phyloP scores from a whole-genome alignment of 2,329 filamentous ascomycete genomes.

The Verticillium nonalfalfae region DNA sequence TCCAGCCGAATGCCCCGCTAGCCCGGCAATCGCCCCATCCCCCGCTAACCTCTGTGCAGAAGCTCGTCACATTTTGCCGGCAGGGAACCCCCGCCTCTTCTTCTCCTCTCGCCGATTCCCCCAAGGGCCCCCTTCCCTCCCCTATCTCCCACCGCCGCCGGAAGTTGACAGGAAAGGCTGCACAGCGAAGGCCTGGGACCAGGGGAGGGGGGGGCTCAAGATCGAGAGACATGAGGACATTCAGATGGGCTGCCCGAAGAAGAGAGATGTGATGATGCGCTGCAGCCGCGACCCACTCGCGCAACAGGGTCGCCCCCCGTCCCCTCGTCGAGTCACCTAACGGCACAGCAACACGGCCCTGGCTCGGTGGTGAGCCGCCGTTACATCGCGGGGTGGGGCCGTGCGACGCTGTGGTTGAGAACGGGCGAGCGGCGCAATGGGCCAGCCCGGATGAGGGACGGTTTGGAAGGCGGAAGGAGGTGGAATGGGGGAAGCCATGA shows the following conservation, averaged over 20 bases:
- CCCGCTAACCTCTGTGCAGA: not conserved
- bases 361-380: not conserved
- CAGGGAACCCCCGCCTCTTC: too few species aligned
- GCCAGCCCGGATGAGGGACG: not conserved
- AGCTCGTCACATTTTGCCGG: not conserved
- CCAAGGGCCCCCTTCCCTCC: too few species aligned
- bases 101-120: not conserved
- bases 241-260: not conserved
- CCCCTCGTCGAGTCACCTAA: not conserved
- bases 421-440: not conserved
- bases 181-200: too few species aligned
- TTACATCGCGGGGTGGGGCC: not conserved
- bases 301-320: not conserved
- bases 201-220: too few species aligned
- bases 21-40: not conserved
- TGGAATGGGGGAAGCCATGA: not conserved
- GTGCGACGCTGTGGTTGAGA: not conserved
- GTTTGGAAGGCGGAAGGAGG: not conserved
- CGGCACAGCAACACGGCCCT: not conserved
- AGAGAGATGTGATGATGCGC: not conserved
- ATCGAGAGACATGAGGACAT: not conserved
- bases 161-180: not conserved
- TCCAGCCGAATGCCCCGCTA: not conserved
- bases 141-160: too few species aligned
- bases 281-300: not conserved